Evolutionary conservation across 2,329 filamentous ascomycete species (phyloP).

Genomic region (Leptographium wingfieldii): DNA sequence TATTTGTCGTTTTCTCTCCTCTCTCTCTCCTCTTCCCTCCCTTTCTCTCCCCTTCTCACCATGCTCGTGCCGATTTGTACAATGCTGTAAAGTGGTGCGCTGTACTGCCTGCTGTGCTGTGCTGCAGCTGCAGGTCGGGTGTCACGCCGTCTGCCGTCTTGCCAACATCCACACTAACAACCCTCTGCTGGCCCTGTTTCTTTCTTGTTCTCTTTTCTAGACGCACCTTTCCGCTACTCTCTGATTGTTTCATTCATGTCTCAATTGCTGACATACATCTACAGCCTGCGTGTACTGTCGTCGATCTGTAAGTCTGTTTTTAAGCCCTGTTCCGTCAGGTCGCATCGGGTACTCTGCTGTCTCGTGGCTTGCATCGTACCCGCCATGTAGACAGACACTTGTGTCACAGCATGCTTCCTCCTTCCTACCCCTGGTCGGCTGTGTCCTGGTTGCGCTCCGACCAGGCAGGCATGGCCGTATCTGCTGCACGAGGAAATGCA

Average conservation of each 20-base stretch:
- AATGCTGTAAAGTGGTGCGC: background rate
- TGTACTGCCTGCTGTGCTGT: background rate
- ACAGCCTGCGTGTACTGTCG: constrained; percentile 81
- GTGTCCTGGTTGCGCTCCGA: background rate
- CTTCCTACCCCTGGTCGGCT: background rate
- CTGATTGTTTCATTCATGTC: background rate
- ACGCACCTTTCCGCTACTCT: background rate
- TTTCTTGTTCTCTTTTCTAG: background rate
- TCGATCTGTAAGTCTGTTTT: constrained; percentile 58
- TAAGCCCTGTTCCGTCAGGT: background rate
- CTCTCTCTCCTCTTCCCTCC: background rate
- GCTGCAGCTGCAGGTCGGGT: background rate
- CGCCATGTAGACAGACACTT: background rate
- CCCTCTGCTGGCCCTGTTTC: background rate
- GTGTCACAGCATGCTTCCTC: background rate
- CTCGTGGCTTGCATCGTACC: too few species aligned
- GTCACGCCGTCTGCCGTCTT: background rate
- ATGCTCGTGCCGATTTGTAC: background rate
- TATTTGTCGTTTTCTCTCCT: background rate
- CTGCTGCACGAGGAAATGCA: too few species aligned
- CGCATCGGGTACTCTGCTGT: too few species aligned
- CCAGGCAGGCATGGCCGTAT: too few species aligned
- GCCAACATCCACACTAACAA: too few species aligned
- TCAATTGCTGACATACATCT: constrained; percentile 17
- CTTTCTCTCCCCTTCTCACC: background rate